These are phyloP conservation scores for Ophiognomonia clavigignenti-juglandacearum DNA, from an alignment of 2,329 filamentous ascomycete species.

Conservation along the genomic window DNA sequence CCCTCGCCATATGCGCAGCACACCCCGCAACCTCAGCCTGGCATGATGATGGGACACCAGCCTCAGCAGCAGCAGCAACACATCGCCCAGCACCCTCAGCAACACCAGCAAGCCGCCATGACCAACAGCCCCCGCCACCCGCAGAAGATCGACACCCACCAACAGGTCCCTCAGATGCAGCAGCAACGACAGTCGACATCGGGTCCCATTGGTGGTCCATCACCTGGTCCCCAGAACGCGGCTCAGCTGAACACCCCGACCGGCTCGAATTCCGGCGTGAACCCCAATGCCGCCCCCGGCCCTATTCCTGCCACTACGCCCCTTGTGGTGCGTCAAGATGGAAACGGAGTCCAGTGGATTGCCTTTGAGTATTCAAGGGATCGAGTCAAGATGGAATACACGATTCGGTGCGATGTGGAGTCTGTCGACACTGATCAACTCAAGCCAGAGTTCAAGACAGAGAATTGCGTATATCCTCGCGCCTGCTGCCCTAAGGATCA, in stretches of 20 bases:
- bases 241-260: constrained; percentile 33
- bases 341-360: constrained; percentile 98
- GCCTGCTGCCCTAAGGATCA: constrained; percentile 94
- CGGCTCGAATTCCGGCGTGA: constrained; percentile 54
- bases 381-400: constrained; percentile 98
- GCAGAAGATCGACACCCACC: constrained; percentile 58
- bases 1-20: constrained; percentile 59
- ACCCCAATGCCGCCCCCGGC: constrained; percentile 87
- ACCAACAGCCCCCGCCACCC: constrained; percentile 53
- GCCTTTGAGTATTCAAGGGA: constrained; percentile 97
- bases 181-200: constrained; percentile 42
- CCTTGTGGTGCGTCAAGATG: constrained; percentile 87
- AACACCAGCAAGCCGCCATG: constrained; percentile 52
- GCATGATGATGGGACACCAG: constrained; percentile 62
- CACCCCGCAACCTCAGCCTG: constrained; percentile 59
- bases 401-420: constrained; percentile 95
- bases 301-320: constrained; percentile 96
- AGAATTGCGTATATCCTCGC: constrained; percentile 96
- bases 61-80: constrained; percentile 47
- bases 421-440: constrained; percentile 89
- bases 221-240: constrained; percentile 13
- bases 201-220: constrained; percentile 35
- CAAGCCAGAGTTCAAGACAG: constrained; percentile 85
- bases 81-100: constrained; percentile 54
- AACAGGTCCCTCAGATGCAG: constrained; percentile 55